These are phyloP conservation scores for Bipolaris zeicola DNA, from an alignment of 2,329 filamentous ascomycete genomes.

Conservation along the genomic window DNA sequence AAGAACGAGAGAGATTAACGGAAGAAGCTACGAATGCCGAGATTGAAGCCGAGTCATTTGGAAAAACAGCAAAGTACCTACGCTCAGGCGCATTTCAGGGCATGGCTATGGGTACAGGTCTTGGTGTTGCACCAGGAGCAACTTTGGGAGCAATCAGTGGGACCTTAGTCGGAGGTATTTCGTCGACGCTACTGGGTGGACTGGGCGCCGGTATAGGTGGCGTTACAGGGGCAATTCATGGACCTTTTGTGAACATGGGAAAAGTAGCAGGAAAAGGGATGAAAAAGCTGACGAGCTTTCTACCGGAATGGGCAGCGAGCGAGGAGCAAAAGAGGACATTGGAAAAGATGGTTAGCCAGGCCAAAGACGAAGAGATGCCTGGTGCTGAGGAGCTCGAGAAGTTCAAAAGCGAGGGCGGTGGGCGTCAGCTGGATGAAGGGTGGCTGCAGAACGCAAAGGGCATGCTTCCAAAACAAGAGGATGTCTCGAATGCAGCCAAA, in stretches of 20 bases:
- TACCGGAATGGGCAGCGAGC: conserved; percentile 25
- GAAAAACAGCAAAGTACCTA: conserved; percentile 34
- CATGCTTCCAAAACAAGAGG: conserved; percentile 17
- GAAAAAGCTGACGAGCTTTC: conserved; percentile 20
- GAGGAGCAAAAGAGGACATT: conserved; percentile 25
- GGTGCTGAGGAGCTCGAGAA: conserved; percentile 23
- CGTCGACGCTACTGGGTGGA: conserved; percentile 26
- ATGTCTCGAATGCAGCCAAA: conserved; percentile 3
- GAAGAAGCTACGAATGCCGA: conserved; percentile 28
- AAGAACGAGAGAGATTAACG: conserved; percentile 28
- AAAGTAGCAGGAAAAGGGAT: conserved; percentile 26
- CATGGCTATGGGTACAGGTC: conserved; percentile 29
- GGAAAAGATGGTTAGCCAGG: conserved; percentile 29
- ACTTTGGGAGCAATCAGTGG: conserved; percentile 28
- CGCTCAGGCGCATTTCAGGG: conserved; percentile 32
- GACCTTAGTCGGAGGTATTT: conserved; percentile 27
- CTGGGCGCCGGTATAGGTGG: conserved; percentile 27
- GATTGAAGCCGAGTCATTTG: conserved; percentile 31
- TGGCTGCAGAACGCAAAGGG: conserved; percentile 18
- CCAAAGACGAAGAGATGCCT: conserved; percentile 23
- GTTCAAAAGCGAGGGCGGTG: conserved; percentile 18
- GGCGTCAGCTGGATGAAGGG: conserved; percentile 12
- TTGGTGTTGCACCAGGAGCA: conserved; percentile 28
- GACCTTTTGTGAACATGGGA: conserved; percentile 19
- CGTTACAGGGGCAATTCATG: conserved; percentile 25